phyloP scores from a whole-genome alignment of 2,329 filamentous ascomycete genomes.

The Salinomyces thailandicus region DNA sequence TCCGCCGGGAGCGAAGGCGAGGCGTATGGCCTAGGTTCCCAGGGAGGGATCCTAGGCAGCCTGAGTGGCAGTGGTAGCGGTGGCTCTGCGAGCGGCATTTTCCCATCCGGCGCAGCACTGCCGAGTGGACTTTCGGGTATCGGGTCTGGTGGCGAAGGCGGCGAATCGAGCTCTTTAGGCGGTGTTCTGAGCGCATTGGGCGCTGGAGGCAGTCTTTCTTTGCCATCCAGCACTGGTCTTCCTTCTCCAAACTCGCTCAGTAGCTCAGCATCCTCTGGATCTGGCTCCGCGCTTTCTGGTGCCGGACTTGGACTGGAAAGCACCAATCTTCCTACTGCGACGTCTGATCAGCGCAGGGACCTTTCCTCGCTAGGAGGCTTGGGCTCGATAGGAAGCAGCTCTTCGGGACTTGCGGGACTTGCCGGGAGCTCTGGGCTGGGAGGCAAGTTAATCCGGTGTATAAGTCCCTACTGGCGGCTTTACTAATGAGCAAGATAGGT shows the following conservation, averaged over 20 bases:
- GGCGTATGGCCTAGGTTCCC: neutral
- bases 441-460: neutral
- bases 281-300: neutral
- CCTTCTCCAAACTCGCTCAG: neutral
- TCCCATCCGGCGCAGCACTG: neutral
- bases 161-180: too few relatives aligned
- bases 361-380: neutral
- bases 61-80: too few relatives aligned
- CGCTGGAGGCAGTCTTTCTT: neutral
- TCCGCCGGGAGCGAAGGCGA: neutral
- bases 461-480: neutral
- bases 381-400: constrained; percentile 1
- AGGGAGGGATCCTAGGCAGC: too few relatives aligned
- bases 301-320: neutral
- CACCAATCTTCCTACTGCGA: neutral
- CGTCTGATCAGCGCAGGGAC: neutral
- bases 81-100: constrained; percentile 1
- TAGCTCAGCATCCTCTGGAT: neutral
- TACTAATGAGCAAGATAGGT: neutral
- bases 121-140: neutral
- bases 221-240: neutral
- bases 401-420: neutral
- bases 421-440: neutral
- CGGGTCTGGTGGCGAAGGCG: neutral
- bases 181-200: neutral